phyloP scores from a whole-genome alignment of 495 filamentous ascomycete genomes.

The Neurospora sp. region DNA sequence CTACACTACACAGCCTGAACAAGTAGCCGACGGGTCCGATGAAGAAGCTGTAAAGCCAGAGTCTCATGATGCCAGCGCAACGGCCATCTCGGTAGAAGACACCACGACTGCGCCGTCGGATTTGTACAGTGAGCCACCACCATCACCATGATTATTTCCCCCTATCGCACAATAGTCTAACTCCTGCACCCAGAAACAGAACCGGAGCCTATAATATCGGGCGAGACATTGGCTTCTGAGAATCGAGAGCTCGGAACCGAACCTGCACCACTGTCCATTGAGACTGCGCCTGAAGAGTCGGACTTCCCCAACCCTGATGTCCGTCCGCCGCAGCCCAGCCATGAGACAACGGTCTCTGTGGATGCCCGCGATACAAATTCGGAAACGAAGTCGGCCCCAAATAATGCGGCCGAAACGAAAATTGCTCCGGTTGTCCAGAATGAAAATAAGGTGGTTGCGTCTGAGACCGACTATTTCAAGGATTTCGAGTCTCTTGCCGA shows the following conservation, averaged over 20 bases:
- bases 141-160: not conserved
- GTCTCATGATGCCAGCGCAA: not conserved
- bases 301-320: constrained; percentile 15
- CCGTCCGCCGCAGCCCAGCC: constrained; percentile 6
- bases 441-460: not conserved
- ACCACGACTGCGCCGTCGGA: not conserved
- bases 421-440: not conserved
- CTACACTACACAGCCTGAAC: not conserved
- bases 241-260: constrained; percentile 15
- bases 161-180: not conserved
- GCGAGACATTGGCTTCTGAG: not conserved
- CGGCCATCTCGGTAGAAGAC: not conserved
- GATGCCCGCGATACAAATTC: not conserved
- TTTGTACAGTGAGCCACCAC: constrained; percentile 1
- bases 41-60: not conserved
- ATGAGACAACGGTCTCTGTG: not conserved
- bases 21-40: not conserved
- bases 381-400: constrained; percentile 12
- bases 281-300: not conserved
- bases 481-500: not conserved
- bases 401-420: constrained; percentile 2
- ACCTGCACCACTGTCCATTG: not conserved
- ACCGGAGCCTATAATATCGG: not conserved
- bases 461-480: not conserved
- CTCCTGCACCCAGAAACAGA: not conserved